A percentile compares a stretch with the other conserved stretches of the same genome.
These are phyloP conservation scores for Pseudozyma sp. DNA, from an alignment of 1,284 basidiomycete species.

Conservation along the genomic window DNA sequence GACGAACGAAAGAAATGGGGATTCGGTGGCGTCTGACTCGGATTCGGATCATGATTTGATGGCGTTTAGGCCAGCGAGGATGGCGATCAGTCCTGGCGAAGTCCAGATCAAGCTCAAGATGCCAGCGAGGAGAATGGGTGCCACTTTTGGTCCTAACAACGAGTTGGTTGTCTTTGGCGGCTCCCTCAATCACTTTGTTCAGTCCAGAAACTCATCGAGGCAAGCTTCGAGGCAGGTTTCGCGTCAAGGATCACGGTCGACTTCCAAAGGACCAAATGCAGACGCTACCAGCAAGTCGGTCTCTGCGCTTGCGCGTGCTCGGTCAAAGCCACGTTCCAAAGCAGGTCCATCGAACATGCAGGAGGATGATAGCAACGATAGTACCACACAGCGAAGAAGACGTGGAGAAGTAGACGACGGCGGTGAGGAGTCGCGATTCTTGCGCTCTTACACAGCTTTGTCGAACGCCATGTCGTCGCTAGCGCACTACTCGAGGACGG, in stretches of 20 bases:
- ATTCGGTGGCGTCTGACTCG: constrained; percentile 20
- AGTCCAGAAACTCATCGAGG: constrained; percentile 26
- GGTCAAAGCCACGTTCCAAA: constrained; percentile 14
- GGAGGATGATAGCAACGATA: constrained; percentile 3
- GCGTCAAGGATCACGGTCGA: constrained; percentile 12
- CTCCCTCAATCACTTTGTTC: constrained; percentile 21
- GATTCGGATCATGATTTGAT: constrained; percentile 25
- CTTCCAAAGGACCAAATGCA: constrained; percentile 16
- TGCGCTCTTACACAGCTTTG: constrained; percentile 57
- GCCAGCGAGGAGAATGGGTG: constrained; percentile 39
- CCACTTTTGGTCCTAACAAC: constrained; percentile 48
- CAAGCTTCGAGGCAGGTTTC: constrained; percentile 15
- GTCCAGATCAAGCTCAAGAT: constrained; percentile 30
- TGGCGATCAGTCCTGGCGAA: background rate
- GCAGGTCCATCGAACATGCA: constrained; percentile 5
- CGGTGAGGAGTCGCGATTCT: constrained; percentile 46
- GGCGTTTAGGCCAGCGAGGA: constrained; percentile 23
- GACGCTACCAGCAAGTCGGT: constrained; percentile 17
- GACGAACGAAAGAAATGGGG: constrained; percentile 20
- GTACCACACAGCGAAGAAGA: constrained; percentile 6
- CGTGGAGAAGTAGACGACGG: constrained; percentile 16
- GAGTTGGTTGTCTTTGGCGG: constrained; percentile 51
- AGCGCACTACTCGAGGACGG: constrained; percentile 36
- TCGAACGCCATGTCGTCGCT: constrained; percentile 56
- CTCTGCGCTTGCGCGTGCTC: constrained; percentile 17